phyloP scores from a whole-genome alignment of 352 stramenopile species.

The Globisporangium nodosum region DNA sequence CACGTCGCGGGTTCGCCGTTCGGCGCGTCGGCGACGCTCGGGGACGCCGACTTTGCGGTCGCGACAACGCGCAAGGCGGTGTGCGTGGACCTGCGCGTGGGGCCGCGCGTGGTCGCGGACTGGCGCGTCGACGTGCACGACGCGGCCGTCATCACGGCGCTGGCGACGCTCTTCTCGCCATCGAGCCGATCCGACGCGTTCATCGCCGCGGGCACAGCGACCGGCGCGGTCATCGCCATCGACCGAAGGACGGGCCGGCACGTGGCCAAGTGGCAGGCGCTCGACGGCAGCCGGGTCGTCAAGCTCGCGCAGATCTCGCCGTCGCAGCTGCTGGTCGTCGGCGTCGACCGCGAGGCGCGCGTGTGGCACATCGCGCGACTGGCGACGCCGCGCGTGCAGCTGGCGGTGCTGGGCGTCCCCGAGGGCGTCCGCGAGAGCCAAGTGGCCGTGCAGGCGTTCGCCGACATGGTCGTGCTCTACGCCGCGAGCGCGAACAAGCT shows the following conservation, averaged over 20 bases:
- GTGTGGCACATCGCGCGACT: slow-evolving; percentile 43
- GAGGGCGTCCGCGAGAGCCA: slow-evolving; percentile 43
- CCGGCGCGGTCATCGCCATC: slow-evolving; percentile 39
- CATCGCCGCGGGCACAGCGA: slow-evolving; percentile 35
- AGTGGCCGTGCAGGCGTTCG: slow-evolving; percentile 42
- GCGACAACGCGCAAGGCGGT: slow-evolving; percentile 38
- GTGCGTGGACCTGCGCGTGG: slow-evolving; percentile 39
- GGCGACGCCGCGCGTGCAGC: slow-evolving; percentile 25
- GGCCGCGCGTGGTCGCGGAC: slow-evolving; percentile 48
- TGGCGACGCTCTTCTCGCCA: slow-evolving; percentile 28
- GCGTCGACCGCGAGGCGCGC: slow-evolving; percentile 55
- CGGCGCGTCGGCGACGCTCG: slow-evolving; percentile 4
- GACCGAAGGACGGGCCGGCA: slow-evolving; percentile 50
- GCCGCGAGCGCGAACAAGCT: slow-evolving; percentile 34
- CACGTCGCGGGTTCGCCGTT: not conserved
- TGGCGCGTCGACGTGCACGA: slow-evolving; percentile 49
- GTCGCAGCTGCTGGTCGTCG: slow-evolving; percentile 53
- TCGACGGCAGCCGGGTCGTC: slow-evolving; percentile 35
- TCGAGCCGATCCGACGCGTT: slow-evolving; percentile 16
- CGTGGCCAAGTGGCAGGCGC: slow-evolving; percentile 45
- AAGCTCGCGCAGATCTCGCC: slow-evolving; percentile 52
- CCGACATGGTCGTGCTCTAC: slow-evolving; percentile 41
- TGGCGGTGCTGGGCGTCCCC: slow-evolving; percentile 50
- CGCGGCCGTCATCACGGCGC: slow-evolving; percentile 27
- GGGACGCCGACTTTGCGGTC: slow-evolving; percentile 43